Conservation (phyloP, 805 yeast genomes). For the Wickerhamiella parazyma region DNA sequence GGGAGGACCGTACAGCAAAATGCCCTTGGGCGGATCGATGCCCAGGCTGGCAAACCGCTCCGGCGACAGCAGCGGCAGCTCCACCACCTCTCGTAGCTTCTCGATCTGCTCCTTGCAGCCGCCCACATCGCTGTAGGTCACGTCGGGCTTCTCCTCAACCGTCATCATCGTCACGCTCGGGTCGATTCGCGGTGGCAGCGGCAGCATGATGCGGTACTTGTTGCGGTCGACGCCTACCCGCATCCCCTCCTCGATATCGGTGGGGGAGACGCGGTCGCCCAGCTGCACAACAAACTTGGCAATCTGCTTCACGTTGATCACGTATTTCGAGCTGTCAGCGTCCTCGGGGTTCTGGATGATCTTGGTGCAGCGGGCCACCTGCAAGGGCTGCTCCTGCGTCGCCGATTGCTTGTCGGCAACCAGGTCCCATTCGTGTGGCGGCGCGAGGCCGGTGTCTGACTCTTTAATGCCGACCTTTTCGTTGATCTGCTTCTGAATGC, state of each 20-base stretch:
- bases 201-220: conserved; percentile 91
- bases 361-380: conserved; percentile 97
- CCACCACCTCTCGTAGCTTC: conserved; percentile 90
- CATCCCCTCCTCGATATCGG: conserved; percentile 99
- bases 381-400: conserved; percentile 89
- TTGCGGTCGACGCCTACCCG: conserved; percentile 97
- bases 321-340: conserved; percentile 81
- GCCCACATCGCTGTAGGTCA: conserved; percentile 95
- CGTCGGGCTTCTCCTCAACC: conserved; percentile 98
- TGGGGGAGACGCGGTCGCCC: conserved; percentile 94
- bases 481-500: conserved; percentile 73
- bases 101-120: conserved; percentile 98
- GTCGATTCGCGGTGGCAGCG: conserved; percentile 94
- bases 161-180: conserved; percentile 99
- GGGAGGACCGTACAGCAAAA: conserved; percentile 91
- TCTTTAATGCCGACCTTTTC: conserved; percentile 79
- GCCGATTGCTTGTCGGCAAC: conserved; percentile 90
- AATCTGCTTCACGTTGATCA: conserved; percentile 92
- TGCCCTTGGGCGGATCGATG: conserved; percentile 98
- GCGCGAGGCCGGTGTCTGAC: conserved; percentile 94
- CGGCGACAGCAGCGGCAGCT: conserved; percentile 82
- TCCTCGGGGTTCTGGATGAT: conserved; percentile 42
- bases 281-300: conserved; percentile 95
- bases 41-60: conserved; percentile 95
- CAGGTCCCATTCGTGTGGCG: conserved; percentile 95